Base-by-base conservation (phyloP, 2,329 filamentous ascomycete species). In the Hypoxylon sp. region DNA sequence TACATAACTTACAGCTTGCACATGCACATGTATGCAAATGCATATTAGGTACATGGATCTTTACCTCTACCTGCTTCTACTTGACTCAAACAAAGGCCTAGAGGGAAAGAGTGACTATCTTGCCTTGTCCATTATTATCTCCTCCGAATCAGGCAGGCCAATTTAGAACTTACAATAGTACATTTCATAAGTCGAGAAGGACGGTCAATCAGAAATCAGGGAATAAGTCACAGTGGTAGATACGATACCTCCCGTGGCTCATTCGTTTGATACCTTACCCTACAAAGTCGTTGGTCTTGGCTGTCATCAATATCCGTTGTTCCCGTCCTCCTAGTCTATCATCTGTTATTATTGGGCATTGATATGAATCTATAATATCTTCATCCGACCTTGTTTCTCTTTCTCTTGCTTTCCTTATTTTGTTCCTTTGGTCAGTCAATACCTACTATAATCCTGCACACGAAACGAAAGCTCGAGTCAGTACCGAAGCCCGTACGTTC, bases 131-230 rank as follows among this genome's bases (percentile, higher is more conserved):
- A 36, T 23, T 52, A 51, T 45, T 50, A 51, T 59, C 49, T 54
- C 17, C 37, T 47, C 55, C 58, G 44, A 61, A 61, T 61, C 50
- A 57, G 58, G 58, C 44, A 61, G 58, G 55, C 52, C 52, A 43
- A 38, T 32, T 40, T 12, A n/a, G n/a, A n/a, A n/a, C n/a, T n/a
- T 4, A 21, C 21, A 27, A 34, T 17, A 5, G 9, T 15, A 27
- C 32, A 38, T 31, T 26, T 23, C 21, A 41, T 40, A 51, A 35
- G 35, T 30, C 37, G 42, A 38, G 26, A 34, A 45, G 31, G 55
- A 55, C 29, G 46, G 38, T 51, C 46, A 45, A 40, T 54, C 36
- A 21, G 37, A 49, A 50, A 25, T 25, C 21, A 25, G 21, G 21
- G 34, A 41, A 53, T 49, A 56, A 47, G 34, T 49, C 44, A 44